Conservation (phyloP, 805 yeast species). For the Cyberlindnera veronae region DNA sequence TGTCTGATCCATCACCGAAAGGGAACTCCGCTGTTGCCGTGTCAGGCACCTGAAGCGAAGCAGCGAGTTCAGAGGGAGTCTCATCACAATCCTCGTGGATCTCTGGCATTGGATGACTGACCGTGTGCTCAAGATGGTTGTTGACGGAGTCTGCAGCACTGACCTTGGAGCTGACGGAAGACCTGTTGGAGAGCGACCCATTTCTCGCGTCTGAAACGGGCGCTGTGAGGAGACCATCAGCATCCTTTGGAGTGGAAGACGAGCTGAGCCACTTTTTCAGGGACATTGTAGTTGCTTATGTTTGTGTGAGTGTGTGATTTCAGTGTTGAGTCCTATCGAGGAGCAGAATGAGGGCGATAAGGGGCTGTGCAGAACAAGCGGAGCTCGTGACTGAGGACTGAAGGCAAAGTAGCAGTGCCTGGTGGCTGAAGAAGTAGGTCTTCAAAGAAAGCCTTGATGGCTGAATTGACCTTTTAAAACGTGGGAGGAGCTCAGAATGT, state of each 20-base stretch:
- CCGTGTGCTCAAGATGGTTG: constrained; percentile 1
- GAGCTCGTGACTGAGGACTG: no score
- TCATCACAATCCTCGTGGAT: neutral
- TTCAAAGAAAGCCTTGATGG: no score
- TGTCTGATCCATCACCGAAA: constrained; percentile 65
- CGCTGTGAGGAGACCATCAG: constrained; percentile 2
- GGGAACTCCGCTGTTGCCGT: constrained; percentile 31
- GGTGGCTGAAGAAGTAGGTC: no score
- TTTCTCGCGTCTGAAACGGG: neutral
- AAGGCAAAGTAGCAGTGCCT: no score
- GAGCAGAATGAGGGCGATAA: no score
- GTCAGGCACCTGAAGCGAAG: neutral
- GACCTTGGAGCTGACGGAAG: constrained; percentile 7
- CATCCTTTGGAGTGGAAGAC: constrained; percentile 8
- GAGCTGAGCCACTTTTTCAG: constrained; percentile 21
- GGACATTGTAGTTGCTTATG: constrained; percentile 14
- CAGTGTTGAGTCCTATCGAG: no score
- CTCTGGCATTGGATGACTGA: constrained; percentile 2
- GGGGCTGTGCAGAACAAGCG: no score
- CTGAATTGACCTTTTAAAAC: no score
- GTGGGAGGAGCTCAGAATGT: no score
- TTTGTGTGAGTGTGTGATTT: no score
- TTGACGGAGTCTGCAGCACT: neutral
- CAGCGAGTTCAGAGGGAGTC: neutral
- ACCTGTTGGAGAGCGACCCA: constrained; percentile 6